Percentiles rank a stretch among this genome's conserved stretches.
Evolutionary conservation across 225 moss, liverwort and hornwort genomes (phyloP).

Genomic region (Sphagnum contortum): DNA sequence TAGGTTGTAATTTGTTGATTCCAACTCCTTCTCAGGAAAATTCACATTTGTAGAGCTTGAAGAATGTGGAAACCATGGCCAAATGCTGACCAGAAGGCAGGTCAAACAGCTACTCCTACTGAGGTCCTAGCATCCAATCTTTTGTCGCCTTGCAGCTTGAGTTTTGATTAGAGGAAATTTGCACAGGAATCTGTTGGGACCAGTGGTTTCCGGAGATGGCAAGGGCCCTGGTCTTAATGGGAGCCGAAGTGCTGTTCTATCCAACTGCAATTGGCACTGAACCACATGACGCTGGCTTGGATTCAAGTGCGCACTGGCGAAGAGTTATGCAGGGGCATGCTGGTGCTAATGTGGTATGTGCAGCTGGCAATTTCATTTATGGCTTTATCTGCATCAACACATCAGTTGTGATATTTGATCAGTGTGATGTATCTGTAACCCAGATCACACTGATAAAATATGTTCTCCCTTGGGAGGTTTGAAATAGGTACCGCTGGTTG

Average conservation of each 20-base stretch:
- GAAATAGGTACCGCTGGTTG: conserved; percentile 57
- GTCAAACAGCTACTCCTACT: no score
- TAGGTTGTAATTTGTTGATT: conserved; percentile 7
- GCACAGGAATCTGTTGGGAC: conserved; percentile 86
- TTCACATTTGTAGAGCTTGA: no score
- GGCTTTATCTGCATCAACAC: no score
- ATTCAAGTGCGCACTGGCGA: conserved; percentile 83
- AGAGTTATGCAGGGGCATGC: conserved; percentile 98
- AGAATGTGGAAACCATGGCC: no score
- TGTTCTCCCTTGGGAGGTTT: background rate
- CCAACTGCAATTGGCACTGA: conserved; percentile 87
- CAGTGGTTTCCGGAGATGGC: conserved; percentile 97
- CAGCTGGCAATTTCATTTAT: no score
- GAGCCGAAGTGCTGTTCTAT: conserved; percentile 81
- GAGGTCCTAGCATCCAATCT: no score
- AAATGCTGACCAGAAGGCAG: no score
- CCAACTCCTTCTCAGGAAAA: no score
- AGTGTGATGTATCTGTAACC: no score
- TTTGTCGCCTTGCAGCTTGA: no score
- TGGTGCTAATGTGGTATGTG: conserved; percentile 67
- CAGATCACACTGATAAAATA: background rate
- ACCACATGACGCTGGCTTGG: conserved; percentile 68
- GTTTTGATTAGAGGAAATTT: background rate
- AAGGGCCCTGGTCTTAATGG: conserved; percentile 72
- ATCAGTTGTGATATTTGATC: no score